Percentiles rank a stretch among this genome's conserved stretches.
Evolutionary conservation across 495 filamentous ascomycete species (phyloP).

Genomic region (Hypoxylon crocopeplum): DNA sequence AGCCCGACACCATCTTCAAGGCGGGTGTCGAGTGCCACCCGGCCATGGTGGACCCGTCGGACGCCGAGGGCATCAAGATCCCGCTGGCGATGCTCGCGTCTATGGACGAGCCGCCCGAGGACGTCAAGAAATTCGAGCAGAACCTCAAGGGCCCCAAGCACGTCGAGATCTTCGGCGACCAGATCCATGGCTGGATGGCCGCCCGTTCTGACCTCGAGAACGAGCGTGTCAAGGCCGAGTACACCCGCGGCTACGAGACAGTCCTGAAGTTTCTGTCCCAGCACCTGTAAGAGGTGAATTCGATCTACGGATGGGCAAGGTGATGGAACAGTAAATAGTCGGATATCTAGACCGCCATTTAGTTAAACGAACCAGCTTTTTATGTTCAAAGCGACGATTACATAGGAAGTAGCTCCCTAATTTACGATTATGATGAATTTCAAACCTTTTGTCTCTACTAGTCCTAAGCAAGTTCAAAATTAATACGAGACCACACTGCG

Average conservation of each 20-base stretch:
- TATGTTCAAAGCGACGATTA: background rate
- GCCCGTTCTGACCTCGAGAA: conserved; percentile 75
- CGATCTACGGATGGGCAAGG: background rate
- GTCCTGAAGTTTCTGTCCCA: conserved; percentile 77
- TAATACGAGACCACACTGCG: too few species aligned
- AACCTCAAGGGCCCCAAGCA: conserved; percentile 71
- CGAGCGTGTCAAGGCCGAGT: conserved; percentile 72
- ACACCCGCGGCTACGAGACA: conserved; percentile 78
- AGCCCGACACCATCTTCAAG: conserved; percentile 68
- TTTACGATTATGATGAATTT: conserved; percentile 4
- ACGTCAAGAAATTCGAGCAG: conserved; percentile 74
- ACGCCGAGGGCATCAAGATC: conserved; percentile 69
- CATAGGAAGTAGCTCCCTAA: background rate
- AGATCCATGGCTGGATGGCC: conserved; percentile 94
- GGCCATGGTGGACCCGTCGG: conserved; percentile 84
- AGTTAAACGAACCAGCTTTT: too few species aligned
- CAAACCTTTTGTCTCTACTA: background rate
- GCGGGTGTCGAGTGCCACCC: conserved; percentile 78
- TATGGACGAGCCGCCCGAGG: conserved; percentile 68
- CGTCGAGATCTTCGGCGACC: conserved; percentile 80
- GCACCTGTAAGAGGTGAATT: conserved; percentile 62
- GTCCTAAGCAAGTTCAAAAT: too few species aligned
- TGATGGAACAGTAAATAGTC: background rate
- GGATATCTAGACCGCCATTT: background rate
- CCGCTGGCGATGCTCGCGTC: conserved; percentile 72